Base-by-base conservation (phyloP, 139 green algal species). In the Desmodesmus armatus region DNA sequence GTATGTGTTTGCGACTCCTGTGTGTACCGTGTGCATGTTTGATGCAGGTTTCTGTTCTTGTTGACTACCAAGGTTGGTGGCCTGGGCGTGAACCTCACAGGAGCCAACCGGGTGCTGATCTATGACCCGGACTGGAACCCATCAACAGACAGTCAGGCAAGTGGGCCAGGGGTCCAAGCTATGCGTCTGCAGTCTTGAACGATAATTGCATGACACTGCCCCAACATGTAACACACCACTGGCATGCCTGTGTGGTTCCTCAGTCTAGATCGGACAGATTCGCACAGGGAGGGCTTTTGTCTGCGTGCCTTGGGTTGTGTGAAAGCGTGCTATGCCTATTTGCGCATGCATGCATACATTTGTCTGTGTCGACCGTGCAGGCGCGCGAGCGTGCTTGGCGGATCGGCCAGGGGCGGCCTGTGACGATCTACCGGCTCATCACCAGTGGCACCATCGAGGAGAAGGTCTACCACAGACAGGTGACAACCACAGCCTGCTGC, bases 101-200 rank as follows among this genome's bases (percentile, higher is more conserved):
- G 95, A 1, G 96, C 97, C n/a, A 90, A 98, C 86, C 91, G 97
- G 4, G 96, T 99, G 47, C 58, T 99, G 70, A 89, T 99, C 43
- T 99, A 96, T 88, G 97, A 99, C 90, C 97, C 97, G 51, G 97
- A 99, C 91, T 99, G 97, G 97, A 99, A 99, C 90, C 97, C 97
- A 0, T 47, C 31, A 15, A 75, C 67, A 19, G 67, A 75, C 67
- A 75, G 35, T 17, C 67, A 75, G 37, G n/a, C n/a, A n/a, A n/a
- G n/a, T n/a, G n/a, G n/a, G n/a, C n/a, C n/a, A n/a, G n/a, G n/a
- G n/a, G n/a, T n/a, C n/a, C n/a, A n/a, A n/a, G n/a, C n/a, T n/a
- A n/a, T n/a, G 53, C 17, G 17, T 19, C 53, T 19, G 53, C 53
- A 63, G 17, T 63, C 53, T 19, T 63, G 53, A 17, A 19, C 53